These are phyloP conservation scores for Coemansia sp. DNA, from an alignment of 192 early-diverging fungal genomes.

Conservation along the genomic window DNA sequence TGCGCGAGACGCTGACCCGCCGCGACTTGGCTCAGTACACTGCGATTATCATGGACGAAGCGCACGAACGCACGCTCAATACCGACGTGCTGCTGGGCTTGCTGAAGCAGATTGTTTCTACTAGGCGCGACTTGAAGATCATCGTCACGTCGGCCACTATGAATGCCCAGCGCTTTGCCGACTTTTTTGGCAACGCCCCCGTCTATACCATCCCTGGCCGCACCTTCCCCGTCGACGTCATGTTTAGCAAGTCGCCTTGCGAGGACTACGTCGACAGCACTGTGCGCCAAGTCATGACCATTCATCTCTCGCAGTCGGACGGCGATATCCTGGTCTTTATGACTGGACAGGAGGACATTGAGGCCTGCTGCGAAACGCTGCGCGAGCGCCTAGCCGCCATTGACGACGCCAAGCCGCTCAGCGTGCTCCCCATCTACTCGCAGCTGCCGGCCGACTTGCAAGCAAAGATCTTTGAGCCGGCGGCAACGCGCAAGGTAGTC, in stretches of 20 bases:
- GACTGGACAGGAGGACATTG: constrained; percentile 99
- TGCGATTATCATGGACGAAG: constrained; percentile 97
- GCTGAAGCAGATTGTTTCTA: constrained; percentile 79
- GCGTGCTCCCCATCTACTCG: constrained; percentile 93
- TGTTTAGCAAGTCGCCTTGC: constrained; percentile 95
- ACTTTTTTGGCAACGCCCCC: constrained; percentile 89
- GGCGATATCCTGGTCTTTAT: constrained; percentile 96
- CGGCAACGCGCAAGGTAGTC: constrained; percentile 86
- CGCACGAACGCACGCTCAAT: constrained; percentile 95
- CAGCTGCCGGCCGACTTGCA: constrained; percentile 95
- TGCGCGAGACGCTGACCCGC: constrained; percentile 91
- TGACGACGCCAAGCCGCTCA: constrained; percentile 66
- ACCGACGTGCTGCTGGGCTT: constrained; percentile 97
- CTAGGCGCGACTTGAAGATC: constrained; percentile 88
- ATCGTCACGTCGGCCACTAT: constrained; percentile 97
- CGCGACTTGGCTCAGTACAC: constrained; percentile 82
- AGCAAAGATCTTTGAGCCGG: constrained; percentile 93
- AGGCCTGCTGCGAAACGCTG: constrained; percentile 74
- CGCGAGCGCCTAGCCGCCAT: constrained; percentile 73
- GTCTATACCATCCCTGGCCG: constrained; percentile 97
- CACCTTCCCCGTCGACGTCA: constrained; percentile 92
- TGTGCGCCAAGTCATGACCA: constrained; percentile 91
- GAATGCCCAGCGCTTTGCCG: constrained; percentile 92
- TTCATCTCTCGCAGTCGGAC: constrained; percentile 90
- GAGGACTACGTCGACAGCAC: constrained; percentile 96